Base-by-base conservation (phyloP, 306 rosid genomes). In the Dryas alaskensis region DNA sequence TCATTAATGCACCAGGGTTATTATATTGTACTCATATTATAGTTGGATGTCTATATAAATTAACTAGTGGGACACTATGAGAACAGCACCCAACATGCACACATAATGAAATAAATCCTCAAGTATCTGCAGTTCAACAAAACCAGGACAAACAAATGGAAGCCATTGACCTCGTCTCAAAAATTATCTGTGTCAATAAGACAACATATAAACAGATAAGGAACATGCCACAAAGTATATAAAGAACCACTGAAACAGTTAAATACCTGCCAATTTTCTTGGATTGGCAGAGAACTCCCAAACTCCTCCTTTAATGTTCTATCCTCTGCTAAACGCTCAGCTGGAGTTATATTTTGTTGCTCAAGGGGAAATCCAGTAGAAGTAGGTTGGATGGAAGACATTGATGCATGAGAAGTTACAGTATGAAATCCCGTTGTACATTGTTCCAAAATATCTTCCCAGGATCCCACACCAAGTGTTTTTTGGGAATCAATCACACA, bases 201-300 rank as follows among this genome's bases (percentile, higher is more conserved):
- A 17, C 59, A 5, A 63, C 37, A 70, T 46, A 27, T 53, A 43
- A 53, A 68, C n/a, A 47, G 27, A 58, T 50, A 40, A 49, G 61
- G 7, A 39, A 22, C 49, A 62, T 42, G 61, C 19, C 16, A 40
- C 3, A 10, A 27, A 37, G 46, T 11, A 11, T 31, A 44, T 12
- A 16, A 59, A 67, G 27, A 37, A 61, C 2, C 10, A 79, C 40
- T 16, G 37, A 37, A 61, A 37, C 48, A 5, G 10, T 37, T 72
- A 76, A 78, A 76, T 85, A 92, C 98, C 98, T 85, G 90, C 93
- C 96, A 89, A 73, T 76, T 82, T 53, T 90, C 75, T 76, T 81
- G 78, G 60, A 81, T 73, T 73, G 90, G 65, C 77, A 68, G 79
- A 75, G 88, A 78, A 78, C 61, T 84, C 70, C 78, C 85, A 59